phyloP scores from a whole-genome alignment of 1,139 yeast genomes.

The Pichia sp. region DNA sequence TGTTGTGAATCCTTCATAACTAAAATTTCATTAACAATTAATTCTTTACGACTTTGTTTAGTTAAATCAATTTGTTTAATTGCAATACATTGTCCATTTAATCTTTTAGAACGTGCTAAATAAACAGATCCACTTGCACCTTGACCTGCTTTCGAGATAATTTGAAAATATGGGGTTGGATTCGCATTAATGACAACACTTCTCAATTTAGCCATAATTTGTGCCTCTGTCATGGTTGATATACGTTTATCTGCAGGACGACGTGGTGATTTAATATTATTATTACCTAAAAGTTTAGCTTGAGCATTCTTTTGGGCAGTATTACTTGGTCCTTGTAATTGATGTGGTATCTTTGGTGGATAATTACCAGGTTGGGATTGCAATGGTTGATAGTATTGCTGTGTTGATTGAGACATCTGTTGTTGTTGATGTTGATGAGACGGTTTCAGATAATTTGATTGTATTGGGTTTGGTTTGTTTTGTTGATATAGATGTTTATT shows the following conservation, averaged over 20 bases:
- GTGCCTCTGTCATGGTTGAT: conserved; percentile 77
- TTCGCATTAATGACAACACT: conserved; percentile 79
- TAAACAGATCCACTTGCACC: conserved; percentile 98
- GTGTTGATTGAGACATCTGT: conserved; percentile 19
- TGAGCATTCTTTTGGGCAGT: conserved; percentile 14
- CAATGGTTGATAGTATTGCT: neutral
- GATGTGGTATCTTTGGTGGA: too few species aligned
- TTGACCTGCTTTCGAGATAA: conserved; percentile 96
- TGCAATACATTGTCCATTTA: conserved; percentile 59
- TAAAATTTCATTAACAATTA: conserved; percentile 86
- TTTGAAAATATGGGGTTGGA: conserved; percentile 79
- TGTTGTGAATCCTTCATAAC: conserved; percentile 95
- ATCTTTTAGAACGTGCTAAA: conserved; percentile 63
- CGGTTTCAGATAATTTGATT: conserved; percentile 15
- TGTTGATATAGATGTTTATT: neutral
- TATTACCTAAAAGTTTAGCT: conserved; percentile 13
- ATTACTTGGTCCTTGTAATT: too few species aligned
- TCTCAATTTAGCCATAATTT: conserved; percentile 75
- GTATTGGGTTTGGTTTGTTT: conserved; percentile 2
- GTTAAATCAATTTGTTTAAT: conserved; percentile 93
- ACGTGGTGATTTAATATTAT: conserved; percentile 7
- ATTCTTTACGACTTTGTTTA: conserved; percentile 89
- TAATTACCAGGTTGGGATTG: neutral
- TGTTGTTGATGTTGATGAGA: conserved; percentile 19
- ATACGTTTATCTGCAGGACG: conserved; percentile 44